A percentile compares a stretch with the other conserved stretches of the same genome.
phyloP scores from a whole-genome alignment of 345 rosid species.

The Trapa incisa region DNA sequence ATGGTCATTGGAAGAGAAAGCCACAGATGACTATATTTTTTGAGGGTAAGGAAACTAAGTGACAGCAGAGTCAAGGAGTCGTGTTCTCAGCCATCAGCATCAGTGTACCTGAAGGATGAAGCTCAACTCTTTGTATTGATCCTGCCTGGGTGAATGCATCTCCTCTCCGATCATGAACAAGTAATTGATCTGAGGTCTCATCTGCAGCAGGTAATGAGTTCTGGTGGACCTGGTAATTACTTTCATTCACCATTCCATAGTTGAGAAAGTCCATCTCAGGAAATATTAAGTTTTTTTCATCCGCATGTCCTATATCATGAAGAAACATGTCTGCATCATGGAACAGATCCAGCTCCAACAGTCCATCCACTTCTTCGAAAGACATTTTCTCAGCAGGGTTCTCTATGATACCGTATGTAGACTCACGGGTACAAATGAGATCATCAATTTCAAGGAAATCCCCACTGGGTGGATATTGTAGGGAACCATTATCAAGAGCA shows the following conservation, averaged over 20 bases:
- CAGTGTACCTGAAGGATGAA: constrained; percentile 36
- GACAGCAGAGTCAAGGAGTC: constrained; percentile 8
- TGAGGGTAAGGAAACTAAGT: constrained; percentile 14
- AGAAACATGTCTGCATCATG: constrained; percentile 42
- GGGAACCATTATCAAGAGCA: constrained; percentile 12
- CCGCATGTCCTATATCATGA: constrained; percentile 25
- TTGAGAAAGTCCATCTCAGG: constrained; percentile 7
- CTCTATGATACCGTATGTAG: constrained; percentile 11
- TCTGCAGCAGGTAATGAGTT: constrained; percentile 11
- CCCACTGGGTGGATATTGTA: constrained; percentile 8
- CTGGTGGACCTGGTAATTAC: constrained; percentile 18
- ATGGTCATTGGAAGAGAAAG: constrained; percentile 25
- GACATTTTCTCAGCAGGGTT: constrained; percentile 16
- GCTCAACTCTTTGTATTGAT: constrained; percentile 11
- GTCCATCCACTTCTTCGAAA: constrained; percentile 29
- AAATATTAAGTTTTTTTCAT: constrained; percentile 15
- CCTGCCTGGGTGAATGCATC: constrained; percentile 12
- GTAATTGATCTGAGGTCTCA: constrained; percentile 19
- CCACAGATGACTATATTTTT: constrained; percentile 22
- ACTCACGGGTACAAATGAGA: constrained; percentile 32
- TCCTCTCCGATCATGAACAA: constrained; percentile 24
- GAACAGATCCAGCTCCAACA: constrained; percentile 33
- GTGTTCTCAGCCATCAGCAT: constrained; percentile 1
- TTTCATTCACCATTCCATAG: constrained; percentile 18
- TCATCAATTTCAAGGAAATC: constrained; percentile 79